Conservation (phyloP, 2,329 filamentous ascomycete species). For the Diaporthe australafricana region DNA sequence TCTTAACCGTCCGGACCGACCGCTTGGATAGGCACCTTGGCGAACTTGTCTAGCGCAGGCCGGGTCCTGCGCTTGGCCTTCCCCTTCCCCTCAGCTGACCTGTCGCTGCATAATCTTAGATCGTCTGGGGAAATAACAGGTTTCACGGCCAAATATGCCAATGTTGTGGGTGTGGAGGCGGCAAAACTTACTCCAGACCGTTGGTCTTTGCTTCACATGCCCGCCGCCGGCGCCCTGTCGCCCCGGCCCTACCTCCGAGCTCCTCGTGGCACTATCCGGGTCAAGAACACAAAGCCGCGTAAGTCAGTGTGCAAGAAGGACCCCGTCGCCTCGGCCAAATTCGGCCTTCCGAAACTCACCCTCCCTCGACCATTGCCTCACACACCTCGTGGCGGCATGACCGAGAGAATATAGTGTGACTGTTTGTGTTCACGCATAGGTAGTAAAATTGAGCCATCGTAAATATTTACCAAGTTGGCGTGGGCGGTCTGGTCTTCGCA, state of each 20-base stretch:
- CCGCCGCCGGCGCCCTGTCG: neutral
- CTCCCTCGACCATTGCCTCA: neutral
- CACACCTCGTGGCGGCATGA: no score
- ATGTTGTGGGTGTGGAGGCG: neutral
- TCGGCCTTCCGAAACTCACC: neutral
- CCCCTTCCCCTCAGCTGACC: constrained; percentile 1
- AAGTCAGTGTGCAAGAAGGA: neutral
- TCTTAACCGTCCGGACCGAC: neutral
- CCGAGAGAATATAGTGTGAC: neutral
- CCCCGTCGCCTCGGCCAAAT: neutral
- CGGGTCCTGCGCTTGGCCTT: neutral
- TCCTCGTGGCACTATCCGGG: neutral
- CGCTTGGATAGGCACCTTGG: neutral
- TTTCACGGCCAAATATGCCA: neutral
- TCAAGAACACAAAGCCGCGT: constrained; percentile 5
- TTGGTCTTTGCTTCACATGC: neutral
- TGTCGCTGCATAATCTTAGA: constrained; percentile 15
- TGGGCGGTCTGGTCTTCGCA: neutral
- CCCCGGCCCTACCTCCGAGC: neutral
- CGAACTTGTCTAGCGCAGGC: constrained; percentile 9
- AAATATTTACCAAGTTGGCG: neutral
- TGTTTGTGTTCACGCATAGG: neutral
- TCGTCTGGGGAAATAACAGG: constrained; percentile 9
- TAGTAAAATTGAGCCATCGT: neutral
- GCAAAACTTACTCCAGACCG: constrained; percentile 1